These are phyloP conservation scores for Monsonia emarginata DNA, from an alignment of 441 rosid genomes.

Conservation along the genomic window DNA sequence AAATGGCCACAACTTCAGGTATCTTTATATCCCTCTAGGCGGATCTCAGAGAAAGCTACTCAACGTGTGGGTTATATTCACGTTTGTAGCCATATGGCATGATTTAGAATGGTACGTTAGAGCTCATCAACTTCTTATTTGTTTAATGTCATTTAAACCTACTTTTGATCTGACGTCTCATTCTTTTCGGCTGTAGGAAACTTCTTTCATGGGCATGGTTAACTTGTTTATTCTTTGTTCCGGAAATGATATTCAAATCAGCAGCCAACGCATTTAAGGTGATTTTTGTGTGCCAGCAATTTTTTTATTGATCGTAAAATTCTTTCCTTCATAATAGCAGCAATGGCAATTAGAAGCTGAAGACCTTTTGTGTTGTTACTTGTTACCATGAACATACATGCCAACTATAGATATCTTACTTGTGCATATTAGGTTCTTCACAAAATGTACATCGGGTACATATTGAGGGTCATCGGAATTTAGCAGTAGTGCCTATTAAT, in stretches of 20 bases:
- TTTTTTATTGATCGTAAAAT: not conserved
- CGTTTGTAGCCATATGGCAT: constrained; percentile 94
- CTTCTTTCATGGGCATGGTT: constrained; percentile 99
- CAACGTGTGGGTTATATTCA: constrained; percentile 80
- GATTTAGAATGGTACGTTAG: constrained; percentile 76
- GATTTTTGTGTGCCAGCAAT: constrained; percentile 13
- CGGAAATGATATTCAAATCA: constrained; percentile 77
- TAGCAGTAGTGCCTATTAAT: too few species aligned
- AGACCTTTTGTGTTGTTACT: not conserved
- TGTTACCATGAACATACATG: not conserved
- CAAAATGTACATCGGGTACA: too few species aligned
- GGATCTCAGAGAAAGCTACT: constrained; percentile 73
- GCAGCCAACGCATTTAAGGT: constrained; percentile 60
- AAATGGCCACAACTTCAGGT: constrained; percentile 34
- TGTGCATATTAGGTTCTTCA: too few species aligned
- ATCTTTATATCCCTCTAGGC: constrained; percentile 92
- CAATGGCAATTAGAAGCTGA: not conserved
- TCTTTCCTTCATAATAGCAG: not conserved
- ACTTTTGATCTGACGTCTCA: constrained; percentile 20
- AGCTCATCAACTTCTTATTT: constrained; percentile 4
- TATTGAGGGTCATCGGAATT: too few species aligned
- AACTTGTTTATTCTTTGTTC: constrained; percentile 83
- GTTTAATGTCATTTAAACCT: not conserved
- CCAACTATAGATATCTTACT: too few species aligned
- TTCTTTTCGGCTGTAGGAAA: constrained; percentile 52